These are phyloP conservation scores for Candida fluviatilis DNA, from an alignment of 805 yeast genomes.

Conservation along the genomic window DNA sequence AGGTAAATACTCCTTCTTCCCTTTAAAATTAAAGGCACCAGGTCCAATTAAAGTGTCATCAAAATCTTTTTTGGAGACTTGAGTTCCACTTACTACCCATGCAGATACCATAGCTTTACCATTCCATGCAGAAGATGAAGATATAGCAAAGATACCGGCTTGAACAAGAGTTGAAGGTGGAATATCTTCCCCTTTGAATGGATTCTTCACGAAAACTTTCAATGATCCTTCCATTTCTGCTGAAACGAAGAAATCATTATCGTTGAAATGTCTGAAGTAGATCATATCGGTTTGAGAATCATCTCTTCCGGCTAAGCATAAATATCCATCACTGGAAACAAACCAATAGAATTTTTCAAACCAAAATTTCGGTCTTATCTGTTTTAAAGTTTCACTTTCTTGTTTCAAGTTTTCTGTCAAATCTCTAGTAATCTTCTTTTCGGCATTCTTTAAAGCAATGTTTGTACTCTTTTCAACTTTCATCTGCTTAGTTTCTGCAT, in stretches of 20 bases:
- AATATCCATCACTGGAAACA: conserved; percentile 81
- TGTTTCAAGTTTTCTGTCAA: conserved; percentile 57
- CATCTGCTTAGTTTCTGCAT: conserved; percentile 71
- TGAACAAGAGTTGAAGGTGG: conserved; percentile 88
- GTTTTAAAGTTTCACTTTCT: conserved; percentile 48
- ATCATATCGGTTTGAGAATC: conserved; percentile 74
- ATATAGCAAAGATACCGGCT: conserved; percentile 82
- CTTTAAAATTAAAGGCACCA: conserved; percentile 56
- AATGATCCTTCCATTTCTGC: conserved; percentile 73
- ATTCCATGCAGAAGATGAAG: conserved; percentile 88
- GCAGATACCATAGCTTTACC: conserved; percentile 76
- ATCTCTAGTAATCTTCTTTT: conserved; percentile 69
- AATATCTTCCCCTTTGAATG: conserved; percentile 60
- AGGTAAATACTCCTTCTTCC: conserved; percentile 57
- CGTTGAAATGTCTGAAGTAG: conserved; percentile 70
- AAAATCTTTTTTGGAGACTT: conserved; percentile 66
- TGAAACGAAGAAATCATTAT: conserved; percentile 66
- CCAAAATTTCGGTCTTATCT: conserved; percentile 73
- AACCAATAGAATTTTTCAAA: conserved; percentile 96
- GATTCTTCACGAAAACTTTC: conserved; percentile 78
- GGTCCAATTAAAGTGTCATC: conserved; percentile 55
- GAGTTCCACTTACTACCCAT: conserved; percentile 74
- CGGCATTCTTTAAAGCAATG: conserved; percentile 79
- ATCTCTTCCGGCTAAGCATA: conserved; percentile 86
- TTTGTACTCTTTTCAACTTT: conserved; percentile 76